These are phyloP conservation scores for Neopestalotiopsis clavispora DNA, from an alignment of 2,329 filamentous ascomycete genomes.

Conservation along the genomic window DNA sequence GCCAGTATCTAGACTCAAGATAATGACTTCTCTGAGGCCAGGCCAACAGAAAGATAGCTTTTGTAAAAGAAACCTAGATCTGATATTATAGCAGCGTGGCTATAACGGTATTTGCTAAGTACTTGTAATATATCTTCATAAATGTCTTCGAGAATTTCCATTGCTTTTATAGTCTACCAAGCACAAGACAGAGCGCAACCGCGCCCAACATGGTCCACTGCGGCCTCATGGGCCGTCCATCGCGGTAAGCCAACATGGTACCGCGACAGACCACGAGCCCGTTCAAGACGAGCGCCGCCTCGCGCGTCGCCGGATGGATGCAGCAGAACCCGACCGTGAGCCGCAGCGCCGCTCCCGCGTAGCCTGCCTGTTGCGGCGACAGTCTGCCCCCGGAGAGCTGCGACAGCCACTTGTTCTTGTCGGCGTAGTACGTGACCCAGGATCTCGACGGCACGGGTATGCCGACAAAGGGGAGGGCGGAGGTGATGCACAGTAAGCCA, in stretches of 20 bases:
- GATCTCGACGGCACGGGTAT: conserved; percentile 2
- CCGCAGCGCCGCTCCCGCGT: background rate
- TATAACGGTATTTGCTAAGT: too few relatives aligned
- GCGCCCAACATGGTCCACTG: conserved; percentile 15
- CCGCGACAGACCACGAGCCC: conserved; percentile 2
- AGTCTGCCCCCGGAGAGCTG: background rate
- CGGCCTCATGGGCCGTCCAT: conserved; percentile 8
- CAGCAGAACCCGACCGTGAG: conserved; percentile 7
- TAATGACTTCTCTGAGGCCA: too few relatives aligned
- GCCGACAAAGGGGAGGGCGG: conserved; percentile 11
- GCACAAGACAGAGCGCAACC: conserved; percentile 7
- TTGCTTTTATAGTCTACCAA: background rate
- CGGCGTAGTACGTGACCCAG: conserved; percentile 11
- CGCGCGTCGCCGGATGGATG: background rate
- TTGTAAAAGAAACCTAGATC: too few relatives aligned
- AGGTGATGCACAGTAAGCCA: conserved; percentile 5
- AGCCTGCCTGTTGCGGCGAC: conserved; percentile 1
- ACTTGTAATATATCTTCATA: too few relatives aligned
- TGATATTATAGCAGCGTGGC: too few relatives aligned
- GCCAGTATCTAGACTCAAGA: too few relatives aligned
- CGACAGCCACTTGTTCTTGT: conserved; percentile 12
- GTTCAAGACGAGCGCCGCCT: conserved; percentile 6
- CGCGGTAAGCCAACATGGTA: conserved; percentile 14
- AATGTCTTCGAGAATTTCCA: background rate
- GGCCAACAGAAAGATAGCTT: too few relatives aligned